A percentile compares a stretch with the other conserved stretches of the same genome.
Conservation (phyloP, 1,284 basidiomycete species). For the Salmacisia buchloeana region DNA sequence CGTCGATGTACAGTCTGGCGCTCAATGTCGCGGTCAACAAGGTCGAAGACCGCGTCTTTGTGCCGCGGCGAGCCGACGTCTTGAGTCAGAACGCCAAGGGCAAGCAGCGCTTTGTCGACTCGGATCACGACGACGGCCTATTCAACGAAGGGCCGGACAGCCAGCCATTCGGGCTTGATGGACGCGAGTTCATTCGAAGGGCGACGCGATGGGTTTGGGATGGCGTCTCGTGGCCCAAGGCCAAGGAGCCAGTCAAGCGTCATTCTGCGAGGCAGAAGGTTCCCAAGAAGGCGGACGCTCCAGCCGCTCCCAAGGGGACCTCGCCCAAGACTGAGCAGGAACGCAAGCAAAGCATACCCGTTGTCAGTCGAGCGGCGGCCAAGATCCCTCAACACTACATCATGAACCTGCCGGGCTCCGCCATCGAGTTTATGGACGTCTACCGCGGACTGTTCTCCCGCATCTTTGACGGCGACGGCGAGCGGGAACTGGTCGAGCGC, state of each 20-base stretch:
- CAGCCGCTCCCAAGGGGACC: not conserved
- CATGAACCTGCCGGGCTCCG: constrained; percentile 93
- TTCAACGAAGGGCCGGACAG: not conserved
- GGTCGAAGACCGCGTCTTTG: constrained; percentile 18
- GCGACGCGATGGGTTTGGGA: constrained; percentile 3
- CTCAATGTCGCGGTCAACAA: constrained; percentile 33
- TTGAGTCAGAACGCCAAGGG: constrained; percentile 13
- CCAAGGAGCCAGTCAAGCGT: no score
- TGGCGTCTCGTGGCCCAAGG: not conserved
- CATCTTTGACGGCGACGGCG: constrained; percentile 52
- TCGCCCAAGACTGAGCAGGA: no score
- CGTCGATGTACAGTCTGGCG: constrained; percentile 68
- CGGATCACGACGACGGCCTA: not conserved
- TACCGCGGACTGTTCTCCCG: constrained; percentile 67
- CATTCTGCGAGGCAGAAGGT: no score
- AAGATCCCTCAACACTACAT: constrained; percentile 67
- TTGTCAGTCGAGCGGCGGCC: constrained; percentile 2
- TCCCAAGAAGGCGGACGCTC: constrained; percentile 1
- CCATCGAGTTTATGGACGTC: constrained; percentile 81
- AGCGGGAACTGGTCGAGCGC: constrained; percentile 38
- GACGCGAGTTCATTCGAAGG: constrained; percentile 5
- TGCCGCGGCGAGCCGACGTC: constrained; percentile 14
- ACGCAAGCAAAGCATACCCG: not conserved
- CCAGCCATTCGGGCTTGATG: not conserved
- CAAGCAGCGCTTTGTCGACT: constrained; percentile 13